Percentiles rank a stretch among this genome's conserved stretches.
Evolutionary conservation across 179 eudicot species (phyloP).

Genomic region (Camellia oleifera): DNA sequence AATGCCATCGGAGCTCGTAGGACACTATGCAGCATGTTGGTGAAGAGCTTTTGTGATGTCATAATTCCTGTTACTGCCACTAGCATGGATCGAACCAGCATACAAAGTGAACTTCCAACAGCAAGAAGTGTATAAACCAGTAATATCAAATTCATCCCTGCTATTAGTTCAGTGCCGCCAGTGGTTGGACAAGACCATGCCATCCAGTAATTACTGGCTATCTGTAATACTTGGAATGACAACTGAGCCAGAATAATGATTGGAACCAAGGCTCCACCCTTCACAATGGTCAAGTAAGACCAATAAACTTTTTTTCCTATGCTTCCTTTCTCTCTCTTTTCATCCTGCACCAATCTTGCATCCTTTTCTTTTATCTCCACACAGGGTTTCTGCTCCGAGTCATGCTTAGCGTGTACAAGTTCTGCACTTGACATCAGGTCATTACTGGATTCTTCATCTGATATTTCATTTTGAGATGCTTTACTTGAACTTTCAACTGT

Average conservation of each 20-base stretch:
- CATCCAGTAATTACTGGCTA: slow-evolving; percentile 95
- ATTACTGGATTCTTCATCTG: slow-evolving; percentile 20
- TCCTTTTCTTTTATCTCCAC: slow-evolving; percentile 55
- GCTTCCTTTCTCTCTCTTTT: slow-evolving; percentile 90
- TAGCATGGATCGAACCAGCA: slow-evolving; percentile 60
- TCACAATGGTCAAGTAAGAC: slow-evolving; percentile 66
- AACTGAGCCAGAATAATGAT: slow-evolving; percentile 70
- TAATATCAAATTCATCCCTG: slow-evolving; percentile 55
- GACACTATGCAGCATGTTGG: slow-evolving; percentile 63
- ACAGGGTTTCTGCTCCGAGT: slow-evolving; percentile 38
- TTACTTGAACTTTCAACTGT: slow-evolving; percentile 54
- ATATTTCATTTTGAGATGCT: slow-evolving; percentile 28
- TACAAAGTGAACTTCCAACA: slow-evolving; percentile 63
- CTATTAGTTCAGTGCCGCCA: slow-evolving; percentile 35
- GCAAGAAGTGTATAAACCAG: slow-evolving; percentile 68
- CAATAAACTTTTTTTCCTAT: slow-evolving; percentile 80
- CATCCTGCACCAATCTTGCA: slow-evolving; percentile 74
- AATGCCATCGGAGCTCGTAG: slow-evolving; percentile 90
- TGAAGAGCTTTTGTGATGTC: slow-evolving; percentile 77
- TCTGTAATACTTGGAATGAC: slow-evolving; percentile 74
- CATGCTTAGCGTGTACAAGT: slow-evolving; percentile 43
- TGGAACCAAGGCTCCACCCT: slow-evolving; percentile 76
- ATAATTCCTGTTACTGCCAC: slow-evolving; percentile 63
- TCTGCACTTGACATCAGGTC: slow-evolving; percentile 23
- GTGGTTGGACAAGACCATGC: slow-evolving; percentile 86